These are phyloP conservation scores for Chlamydomonas asymmetrica DNA, from an alignment of 139 green algal species.

Conservation along the genomic window DNA sequence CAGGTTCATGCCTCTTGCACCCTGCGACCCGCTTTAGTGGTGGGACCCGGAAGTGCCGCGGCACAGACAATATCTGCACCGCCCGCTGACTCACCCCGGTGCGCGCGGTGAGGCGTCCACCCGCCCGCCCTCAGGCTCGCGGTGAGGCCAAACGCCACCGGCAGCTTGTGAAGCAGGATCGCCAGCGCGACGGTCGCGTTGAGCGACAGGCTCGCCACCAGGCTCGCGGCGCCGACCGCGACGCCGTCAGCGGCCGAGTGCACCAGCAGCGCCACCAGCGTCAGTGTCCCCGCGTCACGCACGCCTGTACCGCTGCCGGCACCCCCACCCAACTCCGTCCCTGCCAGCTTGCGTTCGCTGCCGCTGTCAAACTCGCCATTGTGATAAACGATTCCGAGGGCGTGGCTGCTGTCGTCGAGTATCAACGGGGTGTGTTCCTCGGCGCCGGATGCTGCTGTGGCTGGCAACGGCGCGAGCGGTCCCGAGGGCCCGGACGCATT, in stretches of 20 bases:
- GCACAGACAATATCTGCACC: no score
- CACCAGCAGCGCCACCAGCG: slow-evolving; percentile 8
- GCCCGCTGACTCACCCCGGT: slow-evolving; percentile 17
- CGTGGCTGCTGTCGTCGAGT: no score
- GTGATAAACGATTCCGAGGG: no score
- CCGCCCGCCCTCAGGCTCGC: slow-evolving; percentile 51
- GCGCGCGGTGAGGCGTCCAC: slow-evolving; percentile 34
- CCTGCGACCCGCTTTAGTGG: not conserved
- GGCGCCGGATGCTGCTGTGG: no score
- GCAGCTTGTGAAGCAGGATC: slow-evolving; percentile 65
- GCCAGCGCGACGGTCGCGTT: slow-evolving; percentile 41
- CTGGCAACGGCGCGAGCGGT: no score
- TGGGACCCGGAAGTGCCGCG: not conserved
- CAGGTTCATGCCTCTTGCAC: not conserved
- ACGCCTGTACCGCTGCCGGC: not conserved
- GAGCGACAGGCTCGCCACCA: slow-evolving; percentile 35
- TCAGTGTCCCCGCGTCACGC: not conserved
- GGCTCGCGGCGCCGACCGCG: slow-evolving; percentile 58
- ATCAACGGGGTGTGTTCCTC: no score
- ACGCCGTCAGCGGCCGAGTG: slow-evolving; percentile 58
- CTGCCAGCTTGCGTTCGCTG: no score
- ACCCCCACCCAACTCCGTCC: no score
- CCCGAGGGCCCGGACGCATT: no score
- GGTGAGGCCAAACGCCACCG: slow-evolving; percentile 61
- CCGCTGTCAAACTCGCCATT: no score